Conservation (phyloP, 352 stramenopile genomes). For the Plasmopara halstedii region DNA sequence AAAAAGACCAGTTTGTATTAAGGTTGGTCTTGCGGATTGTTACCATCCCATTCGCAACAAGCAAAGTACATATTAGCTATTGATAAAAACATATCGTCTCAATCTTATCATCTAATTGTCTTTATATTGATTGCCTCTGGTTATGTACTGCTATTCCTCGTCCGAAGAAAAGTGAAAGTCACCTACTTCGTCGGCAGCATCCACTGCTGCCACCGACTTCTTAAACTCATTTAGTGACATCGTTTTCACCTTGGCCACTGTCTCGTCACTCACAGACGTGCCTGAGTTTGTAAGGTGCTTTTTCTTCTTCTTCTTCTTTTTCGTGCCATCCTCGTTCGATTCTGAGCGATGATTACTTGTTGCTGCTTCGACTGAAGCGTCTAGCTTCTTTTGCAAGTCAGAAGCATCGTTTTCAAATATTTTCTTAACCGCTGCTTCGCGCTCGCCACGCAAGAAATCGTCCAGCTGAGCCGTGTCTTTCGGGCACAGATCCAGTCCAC, state of each 20-base stretch:
- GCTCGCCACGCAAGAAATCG: slow-evolving; percentile 71
- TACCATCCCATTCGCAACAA: neutral
- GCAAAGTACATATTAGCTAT: neutral
- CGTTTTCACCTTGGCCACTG: slow-evolving; percentile 62
- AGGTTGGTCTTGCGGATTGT: neutral
- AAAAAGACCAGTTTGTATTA: slow-evolving; percentile 92
- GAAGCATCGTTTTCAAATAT: slow-evolving; percentile 69
- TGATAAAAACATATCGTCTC: neutral
- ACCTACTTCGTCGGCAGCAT: slow-evolving; percentile 64
- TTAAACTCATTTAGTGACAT: slow-evolving; percentile 83
- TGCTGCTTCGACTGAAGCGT: slow-evolving; percentile 33
- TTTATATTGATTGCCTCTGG: too few relatives aligned
- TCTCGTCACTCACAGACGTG: slow-evolving; percentile 47
- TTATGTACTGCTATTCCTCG: slow-evolving; percentile 41
- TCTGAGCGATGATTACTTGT: slow-evolving; percentile 33
- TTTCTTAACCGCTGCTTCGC: slow-evolving; percentile 80
- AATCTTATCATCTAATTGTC: slow-evolving; percentile 11
- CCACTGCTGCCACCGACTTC: slow-evolving; percentile 60
- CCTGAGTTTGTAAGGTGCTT: slow-evolving; percentile 30
- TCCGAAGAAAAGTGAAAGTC: slow-evolving; percentile 76
- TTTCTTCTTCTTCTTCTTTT: slow-evolving; percentile 35
- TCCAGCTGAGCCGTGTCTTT: slow-evolving; percentile 82
- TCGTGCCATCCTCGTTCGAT: slow-evolving; percentile 18
- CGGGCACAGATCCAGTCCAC: slow-evolving; percentile 83
- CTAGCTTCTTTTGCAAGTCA: slow-evolving; percentile 64